Conservation (phyloP, 2,329 filamentous ascomycete species). For the Pestalotiopsis sp. region DNA sequence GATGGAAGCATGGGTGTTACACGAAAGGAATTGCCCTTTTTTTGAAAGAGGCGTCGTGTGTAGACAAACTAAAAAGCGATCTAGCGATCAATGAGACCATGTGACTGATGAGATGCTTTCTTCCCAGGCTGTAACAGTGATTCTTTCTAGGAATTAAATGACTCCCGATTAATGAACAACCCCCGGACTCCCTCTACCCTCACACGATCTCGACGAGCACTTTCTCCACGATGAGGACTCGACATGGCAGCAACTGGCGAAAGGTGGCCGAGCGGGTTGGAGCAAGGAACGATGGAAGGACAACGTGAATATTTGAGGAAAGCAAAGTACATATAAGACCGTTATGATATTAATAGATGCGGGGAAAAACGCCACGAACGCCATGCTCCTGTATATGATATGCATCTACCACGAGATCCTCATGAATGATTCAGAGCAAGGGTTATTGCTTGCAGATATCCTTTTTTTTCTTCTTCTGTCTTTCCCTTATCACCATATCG, state of each 20-base stretch:
- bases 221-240: not conserved
- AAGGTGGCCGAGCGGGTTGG: not conserved
- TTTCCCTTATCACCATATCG: not conserved
- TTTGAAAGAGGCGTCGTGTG: constrained; percentile 20
- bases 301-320: not conserved
- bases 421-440: not conserved
- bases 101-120: constrained; percentile 29
- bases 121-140: constrained; percentile 31
- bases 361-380: constrained; percentile 11
- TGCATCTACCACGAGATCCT: not conserved
- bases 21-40: constrained; percentile 14
- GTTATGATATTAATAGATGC: constrained; percentile 6
- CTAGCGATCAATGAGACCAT: constrained; percentile 21
- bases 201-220: not conserved
- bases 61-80: constrained; percentile 22
- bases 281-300: not conserved
- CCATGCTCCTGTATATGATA: constrained; percentile 9
- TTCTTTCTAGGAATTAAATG: constrained; percentile 16
- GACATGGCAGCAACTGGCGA: not conserved
- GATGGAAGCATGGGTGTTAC: constrained; percentile 18
- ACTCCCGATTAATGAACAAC: not conserved
- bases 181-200: not conserved
- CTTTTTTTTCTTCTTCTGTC: not conserved
- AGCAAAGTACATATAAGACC: not conserved
- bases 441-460: no score